Conservation (phyloP, 441 rosid species). For the Gossypium schwendimanii region DNA sequence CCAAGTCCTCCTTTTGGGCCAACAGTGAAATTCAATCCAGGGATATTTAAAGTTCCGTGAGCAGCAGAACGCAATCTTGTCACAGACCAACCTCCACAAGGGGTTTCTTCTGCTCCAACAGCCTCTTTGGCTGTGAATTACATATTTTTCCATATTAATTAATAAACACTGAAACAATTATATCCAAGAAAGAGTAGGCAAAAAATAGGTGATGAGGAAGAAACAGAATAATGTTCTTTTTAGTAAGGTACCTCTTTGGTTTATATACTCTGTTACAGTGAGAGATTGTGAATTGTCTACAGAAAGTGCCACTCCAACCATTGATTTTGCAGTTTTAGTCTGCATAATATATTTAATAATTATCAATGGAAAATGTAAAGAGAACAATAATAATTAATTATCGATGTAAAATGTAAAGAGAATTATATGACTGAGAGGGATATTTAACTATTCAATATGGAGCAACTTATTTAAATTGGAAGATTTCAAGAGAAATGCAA, state of each 20-base stretch:
- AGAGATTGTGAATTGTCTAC: conserved; percentile 72
- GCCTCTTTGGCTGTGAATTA: conserved; percentile 76
- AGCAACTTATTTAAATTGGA: conserved; percentile 6
- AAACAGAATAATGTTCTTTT: neutral
- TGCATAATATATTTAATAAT: conserved; percentile 33
- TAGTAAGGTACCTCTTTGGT: conserved; percentile 59
- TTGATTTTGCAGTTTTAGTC: conserved; percentile 90
- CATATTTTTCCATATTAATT: conserved; percentile 7
- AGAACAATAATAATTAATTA: neutral
- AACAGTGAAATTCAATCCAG: conserved; percentile 71
- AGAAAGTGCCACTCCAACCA: conserved; percentile 67
- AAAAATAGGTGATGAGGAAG: neutral
- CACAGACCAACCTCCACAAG: conserved; percentile 91
- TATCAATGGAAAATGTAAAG: conserved; percentile 1
- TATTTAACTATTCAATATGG: conserved; percentile 5
- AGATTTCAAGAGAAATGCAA: conserved; percentile 6
- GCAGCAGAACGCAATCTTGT: conserved; percentile 94
- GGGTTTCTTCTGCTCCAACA: conserved; percentile 89
- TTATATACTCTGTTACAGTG: conserved; percentile 62
- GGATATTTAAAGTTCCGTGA: conserved; percentile 81
- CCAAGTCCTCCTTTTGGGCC: conserved; percentile 99
- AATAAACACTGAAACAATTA: neutral
- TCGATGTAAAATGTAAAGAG: neutral
- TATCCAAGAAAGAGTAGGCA: neutral
- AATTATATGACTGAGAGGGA: neutral